Evolutionary conservation across 345 rosid genomes (phyloP).

Genomic region (Corchorus olitorius): DNA sequence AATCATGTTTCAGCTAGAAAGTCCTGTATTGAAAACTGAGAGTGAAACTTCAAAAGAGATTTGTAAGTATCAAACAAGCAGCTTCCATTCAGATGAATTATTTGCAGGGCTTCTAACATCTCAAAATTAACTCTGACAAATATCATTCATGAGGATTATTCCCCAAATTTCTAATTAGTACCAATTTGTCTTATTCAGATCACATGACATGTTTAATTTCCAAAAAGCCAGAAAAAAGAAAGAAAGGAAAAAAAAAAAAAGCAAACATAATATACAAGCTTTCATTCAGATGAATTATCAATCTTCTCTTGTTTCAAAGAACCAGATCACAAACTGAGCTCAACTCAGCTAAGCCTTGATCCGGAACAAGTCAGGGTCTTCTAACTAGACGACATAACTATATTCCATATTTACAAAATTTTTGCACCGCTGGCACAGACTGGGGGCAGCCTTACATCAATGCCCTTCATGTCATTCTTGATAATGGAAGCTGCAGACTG

Average conservation of each 20-base stretch:
- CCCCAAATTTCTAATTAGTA: background rate
- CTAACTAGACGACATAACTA: background rate
- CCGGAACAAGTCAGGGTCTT: background rate
- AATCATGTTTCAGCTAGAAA: background rate
- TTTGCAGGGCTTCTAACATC: background rate
- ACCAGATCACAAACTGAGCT: background rate
- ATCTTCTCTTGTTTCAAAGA: background rate
- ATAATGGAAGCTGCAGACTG: background rate
- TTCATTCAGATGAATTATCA: background rate
- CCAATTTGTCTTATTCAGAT: background rate
- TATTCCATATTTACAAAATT: background rate
- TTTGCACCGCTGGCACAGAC: conserved; percentile 2
- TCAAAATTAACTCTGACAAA: background rate
- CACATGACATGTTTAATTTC: background rate
- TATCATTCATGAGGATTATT: background rate
- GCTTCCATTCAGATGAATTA: no score
- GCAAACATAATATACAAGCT: background rate
- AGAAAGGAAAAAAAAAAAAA: background rate
- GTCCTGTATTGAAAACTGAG: no score
- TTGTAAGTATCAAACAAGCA: no score
- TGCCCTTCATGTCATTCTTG: background rate
- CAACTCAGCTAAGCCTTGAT: background rate
- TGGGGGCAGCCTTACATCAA: conserved; percentile 12
- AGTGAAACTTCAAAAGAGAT: no score
- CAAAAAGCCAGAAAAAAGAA: background rate